These are phyloP conservation scores for Endothia cerciana DNA, from an alignment of 2,329 filamentous ascomycete genomes.

Conservation along the genomic window DNA sequence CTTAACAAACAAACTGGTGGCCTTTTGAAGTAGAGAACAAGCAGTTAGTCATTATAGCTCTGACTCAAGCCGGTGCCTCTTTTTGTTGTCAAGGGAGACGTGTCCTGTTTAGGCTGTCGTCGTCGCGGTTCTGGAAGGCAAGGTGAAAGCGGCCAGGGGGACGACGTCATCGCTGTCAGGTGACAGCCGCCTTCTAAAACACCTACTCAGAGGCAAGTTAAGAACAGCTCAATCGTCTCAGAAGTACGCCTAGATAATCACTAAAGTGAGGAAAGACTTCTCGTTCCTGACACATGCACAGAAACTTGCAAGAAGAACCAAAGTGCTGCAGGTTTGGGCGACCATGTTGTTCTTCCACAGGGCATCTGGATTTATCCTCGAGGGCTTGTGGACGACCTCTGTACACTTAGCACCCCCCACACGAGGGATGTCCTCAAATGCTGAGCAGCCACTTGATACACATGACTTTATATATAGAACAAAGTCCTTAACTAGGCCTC, in stretches of 20 bases:
- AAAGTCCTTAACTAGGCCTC: too few relatives aligned
- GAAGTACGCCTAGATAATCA: background rate
- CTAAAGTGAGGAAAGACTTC: background rate
- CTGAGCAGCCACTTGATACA: too few relatives aligned
- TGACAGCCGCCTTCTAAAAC: background rate
- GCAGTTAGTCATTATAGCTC: background rate
- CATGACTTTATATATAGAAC: too few relatives aligned
- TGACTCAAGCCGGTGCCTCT: background rate
- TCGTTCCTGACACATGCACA: too few relatives aligned
- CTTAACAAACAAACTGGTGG: background rate
- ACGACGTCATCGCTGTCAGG: conserved; percentile 18
- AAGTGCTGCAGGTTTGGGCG: too few relatives aligned
- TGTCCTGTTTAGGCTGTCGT: conserved; percentile 10
- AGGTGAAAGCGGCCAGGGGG: background rate
- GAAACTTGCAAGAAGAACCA: too few relatives aligned
- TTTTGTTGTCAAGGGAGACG: background rate
- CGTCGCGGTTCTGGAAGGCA: background rate
- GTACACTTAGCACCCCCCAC: too few relatives aligned
- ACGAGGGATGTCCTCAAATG: too few relatives aligned
- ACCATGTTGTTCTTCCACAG: too few relatives aligned
- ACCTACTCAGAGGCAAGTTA: background rate
- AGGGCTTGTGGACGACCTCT: too few relatives aligned
- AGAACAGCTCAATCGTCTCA: background rate
- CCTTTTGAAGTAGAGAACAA: background rate
- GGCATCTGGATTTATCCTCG: too few relatives aligned